A percentile compares a stretch with the other conserved stretches of the same genome.
Evolutionary conservation across 345 rosid species (phyloP).

Genomic region (Linum tenue): DNA sequence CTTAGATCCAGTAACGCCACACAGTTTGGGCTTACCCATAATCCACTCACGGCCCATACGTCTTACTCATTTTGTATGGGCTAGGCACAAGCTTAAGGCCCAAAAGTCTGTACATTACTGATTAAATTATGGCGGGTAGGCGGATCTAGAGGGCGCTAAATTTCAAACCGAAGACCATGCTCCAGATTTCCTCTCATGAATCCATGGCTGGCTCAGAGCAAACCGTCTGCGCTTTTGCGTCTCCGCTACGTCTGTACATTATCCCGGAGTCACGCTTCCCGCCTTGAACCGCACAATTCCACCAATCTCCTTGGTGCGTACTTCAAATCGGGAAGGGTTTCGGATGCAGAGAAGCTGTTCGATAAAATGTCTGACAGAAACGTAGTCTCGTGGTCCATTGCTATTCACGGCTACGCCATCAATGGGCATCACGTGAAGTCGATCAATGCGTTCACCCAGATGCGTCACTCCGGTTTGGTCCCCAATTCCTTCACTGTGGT

Average conservation of each 20-base stretch:
- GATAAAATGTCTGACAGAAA: constrained; percentile 27
- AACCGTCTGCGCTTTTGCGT: background rate
- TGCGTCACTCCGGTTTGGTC: constrained; percentile 25
- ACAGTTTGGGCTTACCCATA: too few relatives aligned
- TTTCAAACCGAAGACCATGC: background rate
- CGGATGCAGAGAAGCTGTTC: constrained; percentile 29
- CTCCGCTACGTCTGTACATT: constrained; percentile 7
- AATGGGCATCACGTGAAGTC: constrained; percentile 23
- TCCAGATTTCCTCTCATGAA: constrained; percentile 8
- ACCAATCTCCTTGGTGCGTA: constrained; percentile 17
- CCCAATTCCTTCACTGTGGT: constrained; percentile 42
- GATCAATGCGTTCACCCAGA: constrained; percentile 20
- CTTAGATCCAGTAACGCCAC: too few relatives aligned
- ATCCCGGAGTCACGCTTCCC: background rate
- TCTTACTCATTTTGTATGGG: too few relatives aligned
- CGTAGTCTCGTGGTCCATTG: constrained; percentile 34
- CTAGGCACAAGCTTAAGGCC: too few relatives aligned
- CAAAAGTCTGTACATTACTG: too few relatives aligned
- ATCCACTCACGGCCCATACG: too few relatives aligned
- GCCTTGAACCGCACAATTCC: constrained; percentile 1
- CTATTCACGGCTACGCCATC: constrained; percentile 36
- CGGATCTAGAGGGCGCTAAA: background rate
- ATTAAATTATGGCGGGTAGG: too few relatives aligned
- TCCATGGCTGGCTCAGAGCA: constrained; percentile 10
- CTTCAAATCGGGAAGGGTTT: constrained; percentile 20